A percentile compares a stretch with the other conserved stretches of the same genome.
Conservation (phyloP, 768 basidiomycete genomes). For the Gautieria morchelliformis region DNA sequence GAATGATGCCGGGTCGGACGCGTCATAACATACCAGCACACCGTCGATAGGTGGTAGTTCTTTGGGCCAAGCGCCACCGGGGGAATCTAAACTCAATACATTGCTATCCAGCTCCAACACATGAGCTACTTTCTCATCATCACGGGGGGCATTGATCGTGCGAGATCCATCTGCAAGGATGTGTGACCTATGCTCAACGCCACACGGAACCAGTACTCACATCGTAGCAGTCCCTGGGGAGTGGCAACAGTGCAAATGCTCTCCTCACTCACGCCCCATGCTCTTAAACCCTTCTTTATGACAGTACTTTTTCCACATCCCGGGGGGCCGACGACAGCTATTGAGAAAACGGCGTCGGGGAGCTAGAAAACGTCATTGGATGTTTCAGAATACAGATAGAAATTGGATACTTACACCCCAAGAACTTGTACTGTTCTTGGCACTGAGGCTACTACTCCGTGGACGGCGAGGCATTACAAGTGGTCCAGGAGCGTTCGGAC, state of each 20-base stretch:
- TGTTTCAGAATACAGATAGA: neutral
- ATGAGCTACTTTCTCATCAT: constrained; percentile 20
- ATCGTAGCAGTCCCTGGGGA: constrained; percentile 1
- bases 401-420: neutral
- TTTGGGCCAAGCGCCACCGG: constrained; percentile 34
- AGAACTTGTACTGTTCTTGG: neutral
- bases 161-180: constrained; percentile 30
- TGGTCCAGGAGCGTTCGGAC: neutral
- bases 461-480: neutral
- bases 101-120: constrained; percentile 10
- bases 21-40: constrained; percentile 81
- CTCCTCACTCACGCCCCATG: constrained; percentile 37
- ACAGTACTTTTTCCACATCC: constrained; percentile 82
- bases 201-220: constrained; percentile 1
- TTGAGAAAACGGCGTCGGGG: constrained; percentile 21
- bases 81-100: constrained; percentile 1
- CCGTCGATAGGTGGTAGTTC: constrained; percentile 59
- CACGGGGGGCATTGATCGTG: constrained; percentile 27
- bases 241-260: constrained; percentile 13
- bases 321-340: constrained; percentile 71
- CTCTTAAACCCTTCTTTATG: constrained; percentile 66
- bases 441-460: neutral
- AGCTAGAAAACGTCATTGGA: neutral
- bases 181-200: constrained; percentile 15
- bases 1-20: constrained; percentile 52